Base-by-base conservation (phyloP, 2,329 filamentous ascomycete species). In the Aspergillus latus region DNA sequence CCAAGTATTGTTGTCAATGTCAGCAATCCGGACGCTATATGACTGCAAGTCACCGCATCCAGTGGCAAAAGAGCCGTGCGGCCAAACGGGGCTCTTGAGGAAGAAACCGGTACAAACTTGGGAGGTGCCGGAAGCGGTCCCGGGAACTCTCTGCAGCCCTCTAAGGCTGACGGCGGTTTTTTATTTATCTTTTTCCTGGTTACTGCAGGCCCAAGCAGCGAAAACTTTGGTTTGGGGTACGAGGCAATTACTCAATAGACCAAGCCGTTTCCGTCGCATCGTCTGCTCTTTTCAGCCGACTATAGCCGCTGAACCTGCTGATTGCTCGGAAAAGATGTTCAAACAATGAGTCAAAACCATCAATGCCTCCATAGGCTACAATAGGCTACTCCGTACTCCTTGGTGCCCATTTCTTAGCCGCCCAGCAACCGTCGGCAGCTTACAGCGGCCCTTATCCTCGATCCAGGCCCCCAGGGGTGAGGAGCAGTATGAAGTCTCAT, bases 151-250 rank as follows among this genome's bases (percentile, higher is more conserved):
- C 59, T 62, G 65, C 64, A 70, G 69, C 70, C 69, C 63, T 59
- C 67, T 67, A 72, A 71, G 70, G 66, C 69, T 72, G 68, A 70
- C 64, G 64, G 15, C 62, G 52, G 21, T 21, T 21, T 21, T 21
- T 21, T 21, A 21, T 21, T 21, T 21, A 21, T 21, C 21, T 21
- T 21, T 21, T 59, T 62, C 51, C 49, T 30, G 45, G 49, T 52
- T 13, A 37, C 10, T 37, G 39, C n/a, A 42, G 48, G 42, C 40
- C 13, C 34, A 47, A 52, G 45, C 53, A 58, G 44, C 44, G 48
- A 21, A 21, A 55, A 54, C 59, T 52, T 52, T 56, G 57, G 50
- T 55, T 53, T 51, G 49, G 42, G 50, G 49, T 44, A 40, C 43
- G 51, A 40, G 21, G 21, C 21, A 21, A 21, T 21, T 21, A 21